Conservation (phyloP, 345 rosid genomes). For the Litchi chinensis region DNA sequence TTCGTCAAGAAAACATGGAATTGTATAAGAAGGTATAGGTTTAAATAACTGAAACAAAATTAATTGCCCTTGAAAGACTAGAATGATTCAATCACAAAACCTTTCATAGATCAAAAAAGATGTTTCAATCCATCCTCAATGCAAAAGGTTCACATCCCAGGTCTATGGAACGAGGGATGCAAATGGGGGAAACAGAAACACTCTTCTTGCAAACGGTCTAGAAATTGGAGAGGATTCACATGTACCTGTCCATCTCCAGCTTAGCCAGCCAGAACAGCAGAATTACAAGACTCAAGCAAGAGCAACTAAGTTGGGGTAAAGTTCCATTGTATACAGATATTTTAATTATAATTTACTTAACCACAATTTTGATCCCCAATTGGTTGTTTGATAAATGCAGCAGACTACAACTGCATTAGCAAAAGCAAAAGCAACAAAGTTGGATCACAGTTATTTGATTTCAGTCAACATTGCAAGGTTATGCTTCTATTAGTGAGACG, state of each 20-base stretch:
- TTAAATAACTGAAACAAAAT: slow-evolving; percentile 14
- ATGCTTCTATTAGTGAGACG: slow-evolving; percentile 41
- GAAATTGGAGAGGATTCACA: slow-evolving; percentile 52
- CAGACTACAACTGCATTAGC: slow-evolving; percentile 62
- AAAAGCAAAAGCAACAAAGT: slow-evolving; percentile 26
- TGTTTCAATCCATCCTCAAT: slow-evolving; percentile 33
- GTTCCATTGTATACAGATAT: slow-evolving; percentile 28
- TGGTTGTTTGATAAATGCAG: slow-evolving; percentile 37
- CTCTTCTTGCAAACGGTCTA: slow-evolving; percentile 50
- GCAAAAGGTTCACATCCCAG: slow-evolving; percentile 30
- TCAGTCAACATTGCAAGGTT: slow-evolving; percentile 30
- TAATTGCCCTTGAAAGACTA: slow-evolving; percentile 19
- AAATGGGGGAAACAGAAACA: slow-evolving; percentile 38
- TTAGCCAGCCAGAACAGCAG: slow-evolving; percentile 63
- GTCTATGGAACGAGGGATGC: slow-evolving; percentile 48
- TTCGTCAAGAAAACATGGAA: slow-evolving; percentile 50
- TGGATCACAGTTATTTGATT: slow-evolving; percentile 26
- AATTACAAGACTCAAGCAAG: slow-evolving; percentile 43
- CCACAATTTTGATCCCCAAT: slow-evolving; percentile 22
- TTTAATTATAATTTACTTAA: slow-evolving; percentile 8
- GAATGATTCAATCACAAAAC: slow-evolving; percentile 18
- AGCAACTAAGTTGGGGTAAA: slow-evolving; percentile 63
- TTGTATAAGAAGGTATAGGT: slow-evolving; percentile 42
- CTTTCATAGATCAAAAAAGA: slow-evolving; percentile 18
- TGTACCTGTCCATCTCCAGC: slow-evolving; percentile 62